phyloP scores from a whole-genome alignment of 257 asterid species.

The Solanum arcanum region DNA sequence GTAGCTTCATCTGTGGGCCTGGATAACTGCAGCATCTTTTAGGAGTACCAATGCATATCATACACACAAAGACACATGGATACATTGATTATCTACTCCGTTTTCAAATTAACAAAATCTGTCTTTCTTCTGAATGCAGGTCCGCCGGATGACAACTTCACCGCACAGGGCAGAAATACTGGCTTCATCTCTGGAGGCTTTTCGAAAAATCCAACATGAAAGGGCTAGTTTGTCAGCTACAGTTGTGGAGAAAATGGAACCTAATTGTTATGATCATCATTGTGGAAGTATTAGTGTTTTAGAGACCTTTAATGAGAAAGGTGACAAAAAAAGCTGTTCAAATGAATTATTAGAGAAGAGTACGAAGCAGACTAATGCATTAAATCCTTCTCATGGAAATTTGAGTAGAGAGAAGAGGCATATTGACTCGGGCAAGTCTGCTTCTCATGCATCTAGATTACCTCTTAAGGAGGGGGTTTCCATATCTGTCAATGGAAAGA shows the following conservation, averaged over 20 bases:
- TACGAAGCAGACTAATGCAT: conserved; percentile 27
- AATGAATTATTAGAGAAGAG: conserved; percentile 23
- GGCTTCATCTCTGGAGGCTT: conserved; percentile 97
- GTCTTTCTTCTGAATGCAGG: conserved; percentile 33
- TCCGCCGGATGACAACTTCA: conserved; percentile 98
- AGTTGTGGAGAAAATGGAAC: conserved; percentile 18
- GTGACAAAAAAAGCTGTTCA: conserved; percentile 20
- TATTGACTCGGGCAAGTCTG: conserved; percentile 26
- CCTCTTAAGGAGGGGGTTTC: conserved; percentile 37
- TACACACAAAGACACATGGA: neutral
- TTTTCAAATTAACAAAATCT: neutral
- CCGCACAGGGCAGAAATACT: conserved; percentile 97
- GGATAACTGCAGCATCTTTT: neutral
- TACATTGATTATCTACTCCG: neutral
- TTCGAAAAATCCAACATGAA: conserved; percentile 82
- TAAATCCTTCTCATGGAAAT: conserved; percentile 29
- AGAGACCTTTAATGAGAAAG: conserved; percentile 20
- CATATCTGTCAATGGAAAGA: conserved; percentile 27
- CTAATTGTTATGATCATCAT: conserved; percentile 30
- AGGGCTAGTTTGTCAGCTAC: conserved; percentile 43
- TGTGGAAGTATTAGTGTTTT: conserved; percentile 22
- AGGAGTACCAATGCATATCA: neutral
- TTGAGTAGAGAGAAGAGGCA: conserved; percentile 45
- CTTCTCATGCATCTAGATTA: conserved; percentile 34
- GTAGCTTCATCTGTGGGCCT: neutral